phyloP scores from a whole-genome alignment of 345 rosid genomes.

The Noccaea bulbosa region DNA sequence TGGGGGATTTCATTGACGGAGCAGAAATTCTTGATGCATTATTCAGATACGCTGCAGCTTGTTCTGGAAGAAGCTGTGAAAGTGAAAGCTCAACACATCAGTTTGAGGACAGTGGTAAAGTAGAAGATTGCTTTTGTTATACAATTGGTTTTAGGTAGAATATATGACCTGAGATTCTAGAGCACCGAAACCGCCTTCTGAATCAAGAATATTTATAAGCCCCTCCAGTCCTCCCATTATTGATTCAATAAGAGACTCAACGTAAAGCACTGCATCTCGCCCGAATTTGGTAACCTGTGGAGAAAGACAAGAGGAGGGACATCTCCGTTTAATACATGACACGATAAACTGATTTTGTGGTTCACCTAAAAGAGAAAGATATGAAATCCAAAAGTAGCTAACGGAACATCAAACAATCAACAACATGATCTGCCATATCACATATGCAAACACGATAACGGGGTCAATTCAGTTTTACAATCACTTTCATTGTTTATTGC shows the following conservation, averaged over 20 bases:
- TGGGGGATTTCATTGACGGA: slow-evolving; percentile 82
- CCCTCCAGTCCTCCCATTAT: slow-evolving; percentile 99
- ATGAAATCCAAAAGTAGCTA: slow-evolving; percentile 17
- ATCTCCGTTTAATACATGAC: not conserved
- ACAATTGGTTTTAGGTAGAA: slow-evolving; percentile 13
- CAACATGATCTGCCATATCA: slow-evolving; percentile 12
- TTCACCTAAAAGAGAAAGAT: slow-evolving; percentile 6
- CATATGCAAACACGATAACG: slow-evolving; percentile 7
- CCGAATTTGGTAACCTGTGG: slow-evolving; percentile 91
- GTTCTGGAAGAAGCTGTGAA: slow-evolving; percentile 97
- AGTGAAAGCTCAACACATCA: slow-evolving; percentile 33
- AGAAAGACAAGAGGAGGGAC: slow-evolving; percentile 34
- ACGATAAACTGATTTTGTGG: slow-evolving; percentile 12
- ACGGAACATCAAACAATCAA: slow-evolving; percentile 19
- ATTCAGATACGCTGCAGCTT: slow-evolving; percentile 90
- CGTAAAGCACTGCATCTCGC: slow-evolving; percentile 93
- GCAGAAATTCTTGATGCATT: slow-evolving; percentile 63
- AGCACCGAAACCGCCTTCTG: slow-evolving; percentile 99
- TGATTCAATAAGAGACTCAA: slow-evolving; percentile 97
- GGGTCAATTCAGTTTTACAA: slow-evolving; percentile 10
- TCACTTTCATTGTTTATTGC: not conserved
- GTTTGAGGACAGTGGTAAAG: slow-evolving; percentile 29
- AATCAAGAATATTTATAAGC: slow-evolving; percentile 94
- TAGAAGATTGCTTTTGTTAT: slow-evolving; percentile 10
- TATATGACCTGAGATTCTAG: slow-evolving; percentile 81